Evolutionary conservation across 2,329 filamentous ascomycete genomes (phyloP).

Genomic region (Aspergillus amoenus): DNA sequence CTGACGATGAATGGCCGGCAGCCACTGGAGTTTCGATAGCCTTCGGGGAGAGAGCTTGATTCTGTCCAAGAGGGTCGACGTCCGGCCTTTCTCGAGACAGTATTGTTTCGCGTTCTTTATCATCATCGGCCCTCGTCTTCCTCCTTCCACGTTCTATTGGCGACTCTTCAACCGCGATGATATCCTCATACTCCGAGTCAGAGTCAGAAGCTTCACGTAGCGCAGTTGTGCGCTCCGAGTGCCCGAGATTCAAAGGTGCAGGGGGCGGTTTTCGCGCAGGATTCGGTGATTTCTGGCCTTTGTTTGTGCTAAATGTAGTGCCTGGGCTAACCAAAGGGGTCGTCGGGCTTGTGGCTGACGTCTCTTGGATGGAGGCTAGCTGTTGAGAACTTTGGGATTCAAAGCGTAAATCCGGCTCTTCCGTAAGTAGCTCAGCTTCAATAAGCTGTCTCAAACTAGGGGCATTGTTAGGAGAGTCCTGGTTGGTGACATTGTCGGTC

Average conservation of each 20-base stretch:
- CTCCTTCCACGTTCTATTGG: slow-evolving; percentile 68
- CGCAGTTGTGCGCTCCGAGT: slow-evolving; percentile 42
- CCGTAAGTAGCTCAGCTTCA: slow-evolving; percentile 4
- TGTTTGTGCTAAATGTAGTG: slow-evolving; percentile 20
- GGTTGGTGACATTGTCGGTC: neutral
- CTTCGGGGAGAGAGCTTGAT: slow-evolving; percentile 37
- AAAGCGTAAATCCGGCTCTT: slow-evolving; percentile 5
- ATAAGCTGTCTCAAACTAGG: slow-evolving; percentile 9
- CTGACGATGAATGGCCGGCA: slow-evolving; percentile 17
- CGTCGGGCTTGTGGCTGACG: slow-evolving; percentile 18
- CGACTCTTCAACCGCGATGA: slow-evolving; percentile 67
- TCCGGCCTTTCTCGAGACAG: slow-evolving; percentile 64
- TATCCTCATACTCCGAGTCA: slow-evolving; percentile 81
- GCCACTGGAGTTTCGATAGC: neutral
- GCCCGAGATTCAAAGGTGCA: slow-evolving; percentile 73
- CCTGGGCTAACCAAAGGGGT: slow-evolving; percentile 22
- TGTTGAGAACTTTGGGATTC: slow-evolving; percentile 13
- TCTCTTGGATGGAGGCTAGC: slow-evolving; percentile 16
- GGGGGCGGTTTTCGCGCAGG: slow-evolving; percentile 79
- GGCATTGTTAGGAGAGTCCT: neutral
- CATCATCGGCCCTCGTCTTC: slow-evolving; percentile 85
- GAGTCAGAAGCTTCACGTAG: slow-evolving; percentile 59
- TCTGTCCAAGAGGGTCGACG: slow-evolving; percentile 38
- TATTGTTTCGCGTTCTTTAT: slow-evolving; percentile 71
- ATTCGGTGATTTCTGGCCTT: slow-evolving; percentile 44